These are phyloP conservation scores for Candida loeiensis DNA, from an alignment of 805 yeast species.

Conservation along the genomic window DNA sequence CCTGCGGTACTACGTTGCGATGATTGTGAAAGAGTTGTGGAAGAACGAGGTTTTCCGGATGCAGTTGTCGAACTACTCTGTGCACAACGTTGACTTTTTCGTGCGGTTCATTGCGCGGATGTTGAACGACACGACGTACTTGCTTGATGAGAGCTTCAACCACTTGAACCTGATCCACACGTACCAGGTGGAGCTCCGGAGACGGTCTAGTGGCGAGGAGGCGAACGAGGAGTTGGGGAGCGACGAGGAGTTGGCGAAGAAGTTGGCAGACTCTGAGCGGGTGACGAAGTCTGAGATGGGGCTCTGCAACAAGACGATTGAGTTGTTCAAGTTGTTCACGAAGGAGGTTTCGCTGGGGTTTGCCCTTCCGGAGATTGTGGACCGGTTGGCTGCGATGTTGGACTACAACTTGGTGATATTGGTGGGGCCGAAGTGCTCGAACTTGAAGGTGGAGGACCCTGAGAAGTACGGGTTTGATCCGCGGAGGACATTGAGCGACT, in stretches of 20 bases:
- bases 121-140: constrained; percentile 89
- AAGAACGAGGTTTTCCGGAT: constrained; percentile 60
- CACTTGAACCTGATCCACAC: constrained; percentile 75
- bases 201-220: constrained; percentile 36
- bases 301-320: constrained; percentile 77
- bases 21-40: constrained; percentile 82
- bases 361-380: constrained; percentile 84
- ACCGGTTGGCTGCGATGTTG: constrained; percentile 92
- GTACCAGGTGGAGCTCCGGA: constrained; percentile 61
- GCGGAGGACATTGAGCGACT: constrained; percentile 58
- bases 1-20: constrained; percentile 80
- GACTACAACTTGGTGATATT: constrained; percentile 87
- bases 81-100: constrained; percentile 73
- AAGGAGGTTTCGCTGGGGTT: constrained; percentile 84
- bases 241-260: constrained; percentile 57
- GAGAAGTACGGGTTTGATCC: constrained; percentile 83
- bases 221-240: constrained; percentile 44
- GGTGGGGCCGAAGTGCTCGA: constrained; percentile 93
- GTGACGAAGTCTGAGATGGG: constrained; percentile 81
- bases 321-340: constrained; percentile 76
- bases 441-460: constrained; percentile 80
- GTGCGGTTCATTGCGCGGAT: constrained; percentile 90
- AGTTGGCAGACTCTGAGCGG: constrained; percentile 61
- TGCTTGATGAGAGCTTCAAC: constrained; percentile 85
- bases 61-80: constrained; percentile 68